phyloP scores from a whole-genome alignment of 106 monocot species.

The Allium sativum region DNA sequence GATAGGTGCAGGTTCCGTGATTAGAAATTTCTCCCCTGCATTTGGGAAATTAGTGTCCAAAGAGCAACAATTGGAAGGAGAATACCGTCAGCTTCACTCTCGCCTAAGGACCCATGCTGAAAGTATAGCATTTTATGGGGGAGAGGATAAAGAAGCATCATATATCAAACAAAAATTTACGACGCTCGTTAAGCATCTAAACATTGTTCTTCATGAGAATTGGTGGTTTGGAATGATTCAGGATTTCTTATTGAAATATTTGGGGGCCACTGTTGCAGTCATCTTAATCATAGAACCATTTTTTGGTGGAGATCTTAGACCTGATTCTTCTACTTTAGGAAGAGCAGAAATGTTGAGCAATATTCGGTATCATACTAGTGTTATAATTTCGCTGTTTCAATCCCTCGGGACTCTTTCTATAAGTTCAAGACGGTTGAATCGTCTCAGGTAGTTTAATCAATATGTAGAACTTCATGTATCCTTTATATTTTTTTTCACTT shows the following conservation, averaged over 20 bases:
- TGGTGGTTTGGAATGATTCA: constrained; percentile 99
- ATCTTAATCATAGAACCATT: constrained; percentile 97
- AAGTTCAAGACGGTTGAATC: constrained; percentile 69
- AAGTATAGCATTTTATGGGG: constrained; percentile 97
- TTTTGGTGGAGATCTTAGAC: constrained; percentile 87
- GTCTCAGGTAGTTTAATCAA: constrained; percentile 51
- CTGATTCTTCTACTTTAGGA: constrained; percentile 90
- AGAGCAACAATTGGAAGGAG: constrained; percentile 97
- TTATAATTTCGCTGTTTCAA: constrained; percentile 95
- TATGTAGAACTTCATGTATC: neutral
- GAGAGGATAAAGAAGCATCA: constrained; percentile 81
- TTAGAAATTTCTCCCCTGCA: constrained; percentile 90
- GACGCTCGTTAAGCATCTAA: constrained; percentile 69
- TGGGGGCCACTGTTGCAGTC: constrained; percentile 94
- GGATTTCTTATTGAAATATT: constrained; percentile 94
- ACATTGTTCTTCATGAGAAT: constrained; percentile 65
- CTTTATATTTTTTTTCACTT: neutral
- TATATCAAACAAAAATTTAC: constrained; percentile 62
- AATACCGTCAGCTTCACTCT: constrained; percentile 95
- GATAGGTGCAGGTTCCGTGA: constrained; percentile 69
- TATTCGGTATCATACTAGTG: constrained; percentile 98
- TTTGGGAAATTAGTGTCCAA: constrained; percentile 96
- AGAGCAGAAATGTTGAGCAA: constrained; percentile 99
- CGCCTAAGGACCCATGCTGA: constrained; percentile 90
- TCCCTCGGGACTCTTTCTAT: constrained; percentile 89